phyloP scores from a whole-genome alignment of 768 basidiomycete species.

The Mycena rebaudengoi region DNA sequence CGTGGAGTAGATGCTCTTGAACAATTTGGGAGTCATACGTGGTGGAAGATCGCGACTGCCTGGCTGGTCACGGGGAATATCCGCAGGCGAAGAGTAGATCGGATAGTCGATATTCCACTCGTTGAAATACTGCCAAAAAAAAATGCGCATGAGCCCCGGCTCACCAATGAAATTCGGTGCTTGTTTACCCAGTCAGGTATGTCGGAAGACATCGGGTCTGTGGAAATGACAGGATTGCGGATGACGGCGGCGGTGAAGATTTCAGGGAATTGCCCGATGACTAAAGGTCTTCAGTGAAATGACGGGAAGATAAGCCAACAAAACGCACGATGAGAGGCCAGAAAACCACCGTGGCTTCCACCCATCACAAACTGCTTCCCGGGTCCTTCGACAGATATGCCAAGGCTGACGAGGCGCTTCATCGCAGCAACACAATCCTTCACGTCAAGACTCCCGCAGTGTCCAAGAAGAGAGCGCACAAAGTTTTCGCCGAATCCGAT shows the following conservation, averaged over 20 bases:
- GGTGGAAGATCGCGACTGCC: slow-evolving; percentile 14
- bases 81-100: slow-evolving; percentile 43
- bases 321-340: slow-evolving; percentile 63
- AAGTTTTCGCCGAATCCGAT: slow-evolving; percentile 71
- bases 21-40: slow-evolving; percentile 53
- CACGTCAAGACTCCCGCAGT: slow-evolving; percentile 72
- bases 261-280: slow-evolving; percentile 69
- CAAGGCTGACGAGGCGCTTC: slow-evolving; percentile 56
- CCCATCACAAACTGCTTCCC: slow-evolving; percentile 67
- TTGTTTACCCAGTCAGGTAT: slow-evolving; percentile 78
- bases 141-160: not conserved
- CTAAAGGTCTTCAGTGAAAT: slow-evolving; percentile 39
- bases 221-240: slow-evolving; percentile 76
- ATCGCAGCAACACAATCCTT: slow-evolving; percentile 67
- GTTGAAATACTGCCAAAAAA: slow-evolving; percentile 48
- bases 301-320: not conserved
- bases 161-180: not conserved
- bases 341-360: slow-evolving; percentile 78
- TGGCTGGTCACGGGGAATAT: slow-evolving; percentile 1
- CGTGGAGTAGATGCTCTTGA: slow-evolving; percentile 50
- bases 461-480: slow-evolving; percentile 62
- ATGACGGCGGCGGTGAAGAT: slow-evolving; percentile 69
- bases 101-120: slow-evolving; percentile 55
- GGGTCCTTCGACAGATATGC: slow-evolving; percentile 55
- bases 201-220: slow-evolving; percentile 66